Evolutionary conservation across 441 rosid species (phyloP), one percentile per base, ranked within the genome.

Genomic region (Rhodomyrtus psidioides): DNA sequence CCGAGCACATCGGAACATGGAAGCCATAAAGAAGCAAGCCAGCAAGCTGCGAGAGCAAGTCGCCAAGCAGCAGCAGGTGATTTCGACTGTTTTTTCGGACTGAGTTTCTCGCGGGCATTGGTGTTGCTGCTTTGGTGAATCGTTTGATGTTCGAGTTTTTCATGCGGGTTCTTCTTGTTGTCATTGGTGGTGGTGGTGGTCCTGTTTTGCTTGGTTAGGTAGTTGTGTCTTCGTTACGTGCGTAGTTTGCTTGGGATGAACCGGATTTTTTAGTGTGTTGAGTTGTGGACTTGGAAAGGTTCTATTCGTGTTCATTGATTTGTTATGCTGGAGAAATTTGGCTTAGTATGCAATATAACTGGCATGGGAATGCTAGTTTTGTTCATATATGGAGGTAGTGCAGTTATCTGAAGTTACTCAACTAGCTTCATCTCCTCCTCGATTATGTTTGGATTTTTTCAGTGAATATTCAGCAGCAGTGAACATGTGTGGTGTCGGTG

Each of bases 1-100:
- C 76, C 46, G 46, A 12, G 76, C 46, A 13, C 76, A 42, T 70
- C 79, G 7, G 57, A 4, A 16, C 17, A 96, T 97, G 99, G 99
- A 97, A 87, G 98, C 99, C 53, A 92, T 97, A 59, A 92, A 93
- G 93, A 97, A 93, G 94, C 98, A 97, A 89, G 99, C 99, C 12
- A 90, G 94, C 53, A 94, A 90, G 94, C 93, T 96, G 16, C 91
- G 99, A 87, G 95, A 95, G 93, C 99, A 96, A 92, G 99, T 96
- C 60, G 98, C 99, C 70, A 95, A 92, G 91, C 98, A 96, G 83
- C 99, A 96, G 27, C 98, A 95, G 91, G 99, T 95, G 83, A 81
- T 55, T 53, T 56, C 42, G 46, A 5, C 54, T 49, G 53, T 13
- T 58, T 7, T 2, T 12, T n/a, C 23, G 3, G 75, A 10, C 53